Conservation (phyloP, 768 basidiomycete species). For the Russula sp. region DNA sequence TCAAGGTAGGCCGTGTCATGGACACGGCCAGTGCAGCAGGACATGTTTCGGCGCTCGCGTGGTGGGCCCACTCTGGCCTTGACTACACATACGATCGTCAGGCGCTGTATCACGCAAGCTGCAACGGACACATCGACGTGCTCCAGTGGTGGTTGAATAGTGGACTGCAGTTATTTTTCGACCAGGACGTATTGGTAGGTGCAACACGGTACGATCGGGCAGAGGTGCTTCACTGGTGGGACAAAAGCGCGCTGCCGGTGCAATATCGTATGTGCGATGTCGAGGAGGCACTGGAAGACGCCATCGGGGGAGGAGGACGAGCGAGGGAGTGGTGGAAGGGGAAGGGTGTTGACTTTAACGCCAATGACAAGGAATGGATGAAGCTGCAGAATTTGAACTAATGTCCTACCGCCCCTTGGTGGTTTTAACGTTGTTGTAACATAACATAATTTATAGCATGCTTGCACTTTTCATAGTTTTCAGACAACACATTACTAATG, state of each 20-base stretch:
- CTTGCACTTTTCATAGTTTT: constrained; percentile 6
- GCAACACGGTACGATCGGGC: constrained; percentile 81
- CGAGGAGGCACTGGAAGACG: constrained; percentile 87
- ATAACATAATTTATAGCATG: neutral
- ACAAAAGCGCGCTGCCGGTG: constrained; percentile 69
- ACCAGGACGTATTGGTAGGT: constrained; percentile 73
- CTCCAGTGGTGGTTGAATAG: constrained; percentile 82
- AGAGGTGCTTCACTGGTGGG: constrained; percentile 88
- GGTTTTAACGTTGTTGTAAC: neutral
- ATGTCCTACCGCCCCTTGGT: constrained; percentile 15
- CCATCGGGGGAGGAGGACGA: constrained; percentile 72
- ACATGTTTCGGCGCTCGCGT: constrained; percentile 71
- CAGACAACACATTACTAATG: neutral
- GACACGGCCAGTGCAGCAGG: constrained; percentile 82
- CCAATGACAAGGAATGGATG: constrained; percentile 87
- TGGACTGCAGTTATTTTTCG: constrained; percentile 73
- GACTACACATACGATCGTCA: constrained; percentile 77
- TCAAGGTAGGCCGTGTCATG: constrained; percentile 83
- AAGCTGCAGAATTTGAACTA: constrained; percentile 74
- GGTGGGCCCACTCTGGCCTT: constrained; percentile 79
- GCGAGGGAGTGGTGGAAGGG: constrained; percentile 78
- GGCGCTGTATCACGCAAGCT: constrained; percentile 75
- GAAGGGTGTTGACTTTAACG: constrained; percentile 80
- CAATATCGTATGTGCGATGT: constrained; percentile 90
- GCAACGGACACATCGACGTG: constrained; percentile 75